Base-by-base conservation (phyloP, 2,329 filamentous ascomycete species). In the Neofusicoccum kwambonambiense region DNA sequence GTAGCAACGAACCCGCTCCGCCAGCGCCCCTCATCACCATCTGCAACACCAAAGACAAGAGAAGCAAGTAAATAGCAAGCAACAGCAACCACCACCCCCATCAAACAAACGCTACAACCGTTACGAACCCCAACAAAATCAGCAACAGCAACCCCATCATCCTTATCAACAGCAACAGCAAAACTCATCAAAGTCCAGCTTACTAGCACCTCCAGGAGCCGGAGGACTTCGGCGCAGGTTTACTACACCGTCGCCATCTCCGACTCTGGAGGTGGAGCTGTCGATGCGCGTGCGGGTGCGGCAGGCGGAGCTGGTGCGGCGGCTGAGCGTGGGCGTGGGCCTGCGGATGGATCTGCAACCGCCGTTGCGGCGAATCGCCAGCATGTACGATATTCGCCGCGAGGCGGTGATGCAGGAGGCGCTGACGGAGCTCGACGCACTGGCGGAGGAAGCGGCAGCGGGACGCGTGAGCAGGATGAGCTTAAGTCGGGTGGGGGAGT, bases 361-460 rank as follows among this genome's bases (percentile, higher is more conserved):
- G 35, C 58, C 22, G 44, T 35, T 50, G 45, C 58, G 58, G 58
- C 50, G 61, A 12, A 47, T 64, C 50, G 41, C 41, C 15, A 64
- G 50, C 41, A 52, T 54, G 50, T 45, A 47, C 39, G 41, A 52
- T 19, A 27, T 64, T 44, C 61, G 61, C 17, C 50, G 51, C 11
- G 44, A 42, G 34, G 61, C 61, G 12, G 41, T 64, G 50, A 17
- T 64, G 61, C 61, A 64, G 50, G 61, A 45, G 27, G 61, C 51
- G 37, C 61, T 64, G 61, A 45, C 61, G 49, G 61, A 64, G 61
- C 50, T 47, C 49, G 61, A 35, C 39, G 61, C 49, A 27, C 61
- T 54, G 22, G 49, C 34, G 15, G 61, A 44, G 12, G 61, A 64
- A 19, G 61, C 50, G 17, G 61, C 61, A 17, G 51, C 39, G n/a